Base-by-base conservation (phyloP, 495 filamentous ascomycete genomes). In the Xylaria telfairii region DNA sequence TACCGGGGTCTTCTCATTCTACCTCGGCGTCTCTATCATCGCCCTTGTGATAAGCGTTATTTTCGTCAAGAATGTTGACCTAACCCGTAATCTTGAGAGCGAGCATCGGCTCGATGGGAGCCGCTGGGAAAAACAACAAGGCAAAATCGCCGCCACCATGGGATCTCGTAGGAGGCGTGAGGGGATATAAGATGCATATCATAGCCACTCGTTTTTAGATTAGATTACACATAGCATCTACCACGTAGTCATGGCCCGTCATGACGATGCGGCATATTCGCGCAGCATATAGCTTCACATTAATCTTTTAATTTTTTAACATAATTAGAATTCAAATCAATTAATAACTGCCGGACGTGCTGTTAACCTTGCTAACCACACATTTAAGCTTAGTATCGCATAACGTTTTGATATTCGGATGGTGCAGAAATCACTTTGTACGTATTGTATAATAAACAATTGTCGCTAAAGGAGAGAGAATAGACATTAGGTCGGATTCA, bases 51-150 rank as follows among this genome's bases (percentile, higher is more conserved):
- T 72, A 39, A 71, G 56, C 30, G 24, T 72, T 17, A 24, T 68
- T 10, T 75, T 75, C 54, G 54, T 75, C 49, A 62, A 69, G 62
- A 66, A 71, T 64, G 70, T 60, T 28, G 73, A 75, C 47, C 66
- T 75, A 30, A 72, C 65, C 24, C 68, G 70, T 42, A 44, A 71
- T 15, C 70, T 68, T 12, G 56, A 61, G 26, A 72, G 56, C 41
- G 73, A 75, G 21, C 73, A 75, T 56, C 73, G 46, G 9, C 70
- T 75, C 13, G 70, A 75, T 46, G 69, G 42, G 17, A 57, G 60
- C 21, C 68, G 68, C 6, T 70, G 34, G n/a, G 68, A 65, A 24
- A 65, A 64, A 51, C 51, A 64, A 24, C 53, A 30, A 17, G 51
- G 17, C 24, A 56, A 19, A 44, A 15, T 64, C n/a, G 67, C 32